phyloP scores from a whole-genome alignment of 768 basidiomycete species.

The Suillus spraguei region DNA sequence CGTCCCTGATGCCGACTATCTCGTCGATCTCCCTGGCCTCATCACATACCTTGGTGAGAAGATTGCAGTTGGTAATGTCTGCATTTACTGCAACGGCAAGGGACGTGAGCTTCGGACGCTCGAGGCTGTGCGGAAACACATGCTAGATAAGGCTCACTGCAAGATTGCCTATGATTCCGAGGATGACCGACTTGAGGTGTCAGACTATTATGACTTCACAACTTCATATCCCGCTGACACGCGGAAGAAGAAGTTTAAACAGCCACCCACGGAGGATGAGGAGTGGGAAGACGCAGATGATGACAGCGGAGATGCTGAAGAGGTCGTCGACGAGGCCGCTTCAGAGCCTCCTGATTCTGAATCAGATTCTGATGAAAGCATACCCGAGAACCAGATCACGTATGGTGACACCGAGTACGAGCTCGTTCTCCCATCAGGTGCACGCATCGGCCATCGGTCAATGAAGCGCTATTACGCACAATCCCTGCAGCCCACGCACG shows the following conservation, averaged over 20 bases:
- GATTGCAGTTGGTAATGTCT: conserved; percentile 89
- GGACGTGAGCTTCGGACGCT: conserved; percentile 81
- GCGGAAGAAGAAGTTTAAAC: conserved; percentile 24
- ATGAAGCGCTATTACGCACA: conserved; percentile 88
- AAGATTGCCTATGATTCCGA: conserved; percentile 91
- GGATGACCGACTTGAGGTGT: conserved; percentile 79
- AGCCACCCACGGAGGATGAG: conserved; percentile 37
- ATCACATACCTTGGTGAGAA: conserved; percentile 89
- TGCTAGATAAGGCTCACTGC: conserved; percentile 96
- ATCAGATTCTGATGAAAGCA: conserved; percentile 39
- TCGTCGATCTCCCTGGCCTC: conserved; percentile 82
- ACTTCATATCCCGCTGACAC: conserved; percentile 67
- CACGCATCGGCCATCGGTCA: conserved; percentile 88
- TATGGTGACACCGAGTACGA: conserved; percentile 85
- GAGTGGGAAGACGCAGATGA: conserved; percentile 40
- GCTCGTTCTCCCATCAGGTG: conserved; percentile 91
- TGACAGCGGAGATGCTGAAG: conserved; percentile 25
- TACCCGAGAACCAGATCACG: conserved; percentile 58
- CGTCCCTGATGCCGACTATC: conserved; percentile 91
- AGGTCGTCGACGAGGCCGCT: conserved; percentile 40
- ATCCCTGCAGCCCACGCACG: conserved; percentile 56
- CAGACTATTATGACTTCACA: conserved; percentile 93
- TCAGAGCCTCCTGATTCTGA: conserved; percentile 41
- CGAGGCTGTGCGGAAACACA: conserved; percentile 92
- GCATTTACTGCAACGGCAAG: conserved; percentile 86